A percentile compares a stretch with the other conserved stretches of the same genome.
Conservation (phyloP, 176 grass and related monocot species). For the Carex scoparia region DNA sequence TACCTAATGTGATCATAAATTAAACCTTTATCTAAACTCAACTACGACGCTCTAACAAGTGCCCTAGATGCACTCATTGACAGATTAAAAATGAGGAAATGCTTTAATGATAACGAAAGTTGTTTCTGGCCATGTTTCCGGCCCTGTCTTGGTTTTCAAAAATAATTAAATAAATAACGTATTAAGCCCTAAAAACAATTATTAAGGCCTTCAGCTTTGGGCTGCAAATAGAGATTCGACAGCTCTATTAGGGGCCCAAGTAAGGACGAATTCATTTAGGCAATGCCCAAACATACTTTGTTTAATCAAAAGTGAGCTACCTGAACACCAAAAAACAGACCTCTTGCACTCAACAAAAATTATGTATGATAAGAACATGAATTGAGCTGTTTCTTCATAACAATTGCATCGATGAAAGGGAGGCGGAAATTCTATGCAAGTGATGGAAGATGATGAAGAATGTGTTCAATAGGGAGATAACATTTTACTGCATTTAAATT, state of each 20-base stretch:
- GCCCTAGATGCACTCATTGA: not conserved
- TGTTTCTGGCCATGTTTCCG: not conserved
- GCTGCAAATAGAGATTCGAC: not conserved
- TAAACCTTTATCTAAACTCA: not conserved
- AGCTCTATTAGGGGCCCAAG: not conserved
- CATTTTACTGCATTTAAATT: constrained; percentile 1
- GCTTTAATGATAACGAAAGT: not conserved
- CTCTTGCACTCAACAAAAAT: not conserved
- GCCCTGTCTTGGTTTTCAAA: not conserved
- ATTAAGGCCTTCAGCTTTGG: not conserved
- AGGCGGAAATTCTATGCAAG: not conserved
- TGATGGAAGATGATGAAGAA: not conserved
- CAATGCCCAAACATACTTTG: not conserved
- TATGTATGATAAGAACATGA: not conserved
- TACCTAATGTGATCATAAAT: not conserved
- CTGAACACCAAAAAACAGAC: not conserved
- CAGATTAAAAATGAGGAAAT: not conserved
- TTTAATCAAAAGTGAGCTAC: not conserved
- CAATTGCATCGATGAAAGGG: not conserved
- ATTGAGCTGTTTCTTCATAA: not conserved
- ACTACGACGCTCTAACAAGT: not conserved
- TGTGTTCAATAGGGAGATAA: not conserved
- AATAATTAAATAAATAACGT: not conserved
- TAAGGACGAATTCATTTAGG: not conserved
- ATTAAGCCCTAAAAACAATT: not conserved